Evolutionary conservation across 495 filamentous ascomycete genomes (phyloP).

Genomic region (Trichocladium uniseriatum): DNA sequence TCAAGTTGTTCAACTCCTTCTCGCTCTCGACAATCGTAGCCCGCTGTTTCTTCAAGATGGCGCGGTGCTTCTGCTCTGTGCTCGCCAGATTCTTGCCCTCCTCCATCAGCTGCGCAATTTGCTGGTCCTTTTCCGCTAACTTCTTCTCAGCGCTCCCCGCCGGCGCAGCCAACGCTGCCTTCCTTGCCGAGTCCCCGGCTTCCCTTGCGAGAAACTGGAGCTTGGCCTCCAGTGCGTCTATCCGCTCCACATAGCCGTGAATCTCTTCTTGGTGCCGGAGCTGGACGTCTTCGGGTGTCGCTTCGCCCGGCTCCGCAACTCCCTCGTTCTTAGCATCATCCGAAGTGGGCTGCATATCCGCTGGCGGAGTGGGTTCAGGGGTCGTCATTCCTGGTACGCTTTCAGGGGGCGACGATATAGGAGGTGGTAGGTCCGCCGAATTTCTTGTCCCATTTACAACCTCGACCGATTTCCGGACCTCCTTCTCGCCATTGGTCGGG

Average conservation of each 20-base stretch:
- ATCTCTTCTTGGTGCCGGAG: conserved; percentile 67
- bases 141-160: conserved; percentile 62
- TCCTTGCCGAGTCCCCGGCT: conserved; percentile 60
- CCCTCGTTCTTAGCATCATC: conserved; percentile 1
- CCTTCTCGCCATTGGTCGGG: neutral
- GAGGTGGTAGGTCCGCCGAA: conserved; percentile 1
- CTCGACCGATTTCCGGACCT: neutral
- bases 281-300: conserved; percentile 51
- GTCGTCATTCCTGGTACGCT: neutral
- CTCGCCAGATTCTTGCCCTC: conserved; percentile 86
- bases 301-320: conserved; percentile 32
- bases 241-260: conserved; percentile 74
- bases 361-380: neutral
- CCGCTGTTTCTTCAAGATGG: conserved; percentile 75
- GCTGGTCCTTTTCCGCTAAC: conserved; percentile 79
- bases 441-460: neutral
- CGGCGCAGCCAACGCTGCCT: conserved; percentile 49
- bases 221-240: conserved; percentile 87
- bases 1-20: conserved; percentile 53
- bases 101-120: conserved; percentile 79
- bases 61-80: conserved; percentile 73
- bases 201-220: conserved; percentile 77
- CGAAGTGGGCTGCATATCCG: neutral
- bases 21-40: conserved; percentile 50
- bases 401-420: neutral